Evolutionary conservation across 1,139 yeast species (phyloP), one percentile per base, ranked within the genome.

Genomic region (Debaryomyces subglobosus): DNA sequence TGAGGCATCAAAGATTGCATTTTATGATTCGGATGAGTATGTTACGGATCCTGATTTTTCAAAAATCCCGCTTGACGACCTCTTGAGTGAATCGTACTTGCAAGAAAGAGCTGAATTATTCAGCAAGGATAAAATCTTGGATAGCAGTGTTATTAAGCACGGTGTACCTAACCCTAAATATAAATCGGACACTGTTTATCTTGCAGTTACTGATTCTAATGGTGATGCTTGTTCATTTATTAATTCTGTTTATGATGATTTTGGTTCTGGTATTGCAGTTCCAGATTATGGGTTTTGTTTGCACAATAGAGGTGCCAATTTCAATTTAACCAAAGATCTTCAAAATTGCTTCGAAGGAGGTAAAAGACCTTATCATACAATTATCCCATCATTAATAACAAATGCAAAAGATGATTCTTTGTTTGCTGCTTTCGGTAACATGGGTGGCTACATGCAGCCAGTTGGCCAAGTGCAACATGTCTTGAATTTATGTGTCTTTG

Each of bases 381-480:
- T 89, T 53, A 88, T 89, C 50, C 96, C 96, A 0, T 90, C 91
- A 0, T 79, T 88, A 85, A 81, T 88, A 32, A 65, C 75, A 1
- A 45, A 36, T 16, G 9, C 43, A 2, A 18, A 62, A 15, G 67
- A 62, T 30, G 69, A 71, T 21, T 71, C 71, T 4, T 68, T 89
- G 24, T 85, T 77, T 61, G 92, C 92, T 0, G 72, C 87, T 3
- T 86, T 81, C 59, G 96, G 96, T 30, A 89, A 87, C 56, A 89
- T 88, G 92, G 96, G 96, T 20, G 96, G 94, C 0, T 89, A 84
- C 68, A 88, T 86, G 72, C 96, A 89, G 63, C 96, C 96, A 2
- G 90, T 86, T 55, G 92, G 94, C 1, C 96, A 89, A 57, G 84
- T 89, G 3, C 94, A 88, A 60, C 92, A 87, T 47, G 85, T 82